Base-by-base conservation (phyloP, 768 basidiomycete species). In the Trametes elegans region DNA sequence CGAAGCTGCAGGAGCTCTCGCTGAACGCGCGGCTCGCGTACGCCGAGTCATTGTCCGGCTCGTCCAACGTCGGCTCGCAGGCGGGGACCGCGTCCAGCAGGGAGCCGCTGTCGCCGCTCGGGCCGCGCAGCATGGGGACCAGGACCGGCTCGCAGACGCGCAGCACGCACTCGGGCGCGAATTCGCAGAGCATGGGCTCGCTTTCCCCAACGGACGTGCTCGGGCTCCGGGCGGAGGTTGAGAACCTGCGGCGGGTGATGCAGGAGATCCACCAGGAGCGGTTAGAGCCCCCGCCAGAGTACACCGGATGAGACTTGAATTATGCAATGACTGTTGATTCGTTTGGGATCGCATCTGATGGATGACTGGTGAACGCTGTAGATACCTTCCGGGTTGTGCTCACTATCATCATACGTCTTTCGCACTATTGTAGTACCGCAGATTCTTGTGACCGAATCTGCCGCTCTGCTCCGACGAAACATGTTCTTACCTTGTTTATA, bases 171-270 rank as follows among this genome's bases (percentile, higher is more conserved):
- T 44, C 34, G 3, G 50, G 49, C 28, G 21, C 44, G 8, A 31
- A 24, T 7, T 38, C 48, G 43, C 44, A 36, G 19, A n/a, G 35
- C 9, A 31, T 21, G 5, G 29, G 29, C 9, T 58, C 57, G 3
- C 49, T 64, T 1, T 60, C 66, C 11, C 61, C 61, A 9, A 38
- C 31, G 7, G 66, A 67, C 16, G 63, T 65, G 5, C 35, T 43
- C 7, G 61, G 59, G 5, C 40, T 73, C 18, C 63, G 68, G 1
- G 52, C 65, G 21, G 70, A 70, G 55, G 68, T 70, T 10, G 66
- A 66, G 54, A 61, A 64, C 34, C 45, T 68, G 45, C 62, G 64
- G 21, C 57, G 61, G 13, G 64, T 60, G 11, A 65, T 68, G 65
- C 53, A 66, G 49, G 49, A 58, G 48, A 43, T 69, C 18, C 64